Evolutionary conservation across 1,284 basidiomycete genomes (phyloP), one percentile per base, ranked within the genome.

Genomic region (Leccinum colubrinum): DNA sequence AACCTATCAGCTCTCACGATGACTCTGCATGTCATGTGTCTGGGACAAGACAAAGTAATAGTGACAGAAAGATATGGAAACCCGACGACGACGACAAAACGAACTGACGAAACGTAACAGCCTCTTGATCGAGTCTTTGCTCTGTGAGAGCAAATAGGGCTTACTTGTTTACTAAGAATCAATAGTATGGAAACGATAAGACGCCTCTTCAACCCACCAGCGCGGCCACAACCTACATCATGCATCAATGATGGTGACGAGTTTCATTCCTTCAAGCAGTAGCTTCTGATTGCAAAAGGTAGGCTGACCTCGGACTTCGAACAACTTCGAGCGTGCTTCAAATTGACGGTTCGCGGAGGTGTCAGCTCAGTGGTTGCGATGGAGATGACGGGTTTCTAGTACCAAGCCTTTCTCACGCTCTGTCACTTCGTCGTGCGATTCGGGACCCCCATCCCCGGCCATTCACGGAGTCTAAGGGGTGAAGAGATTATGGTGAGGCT

Each of bases 381-480:
- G 43, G 43, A 20, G 17, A 46, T 46, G 27, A 46, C 17, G n/a
- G 43, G 33, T 46, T 17, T 17, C 43, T 8, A 30, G 8, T 30
- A 46, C 43, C 11, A 46, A 46, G 17, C 43, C 20, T 12, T 46
- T 17, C 43, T 20, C 43, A 20, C 17, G 43, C 6, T 20, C 43
- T 46, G 43, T 46, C 43, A 20, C 41, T 30, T 30, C 27, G 9
- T 11, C 80, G 86, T 59, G 84, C 87, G 30, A 77, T 87, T 25
- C 84, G 81, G 25, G 86, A 17, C 85, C 1, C 79, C 1, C 79
- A 86, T 11, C 86, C 88, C 69, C 70, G 85, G 55, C 83, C 84
- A 1, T 87, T 87, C 67, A 80, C 82, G 43, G 79, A 77, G 30
- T 30, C 30, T 30, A 30, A 30, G 27, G 27, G 56, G 77, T 77